phyloP scores from a whole-genome alignment of 176 grass and related monocot genomes.

The Rhynchospora tenuis region DNA sequence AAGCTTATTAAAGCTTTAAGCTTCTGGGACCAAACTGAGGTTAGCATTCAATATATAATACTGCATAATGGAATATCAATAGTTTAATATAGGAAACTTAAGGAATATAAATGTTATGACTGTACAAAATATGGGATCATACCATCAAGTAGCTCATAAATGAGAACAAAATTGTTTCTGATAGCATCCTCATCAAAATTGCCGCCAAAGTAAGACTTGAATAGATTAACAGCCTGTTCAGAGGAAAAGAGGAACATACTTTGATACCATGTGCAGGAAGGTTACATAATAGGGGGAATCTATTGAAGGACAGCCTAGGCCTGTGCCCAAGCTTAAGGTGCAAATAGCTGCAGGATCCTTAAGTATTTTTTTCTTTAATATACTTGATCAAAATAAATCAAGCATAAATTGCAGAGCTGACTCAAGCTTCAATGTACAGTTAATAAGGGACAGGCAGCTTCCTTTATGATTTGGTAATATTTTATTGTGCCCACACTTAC shows the following conservation, averaged over 20 bases:
- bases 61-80: background rate
- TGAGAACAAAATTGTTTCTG: slow-evolving; percentile 97
- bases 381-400: background rate
- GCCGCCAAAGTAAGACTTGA: slow-evolving; percentile 97
- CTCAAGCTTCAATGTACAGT: background rate
- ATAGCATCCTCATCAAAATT: slow-evolving; percentile 98
- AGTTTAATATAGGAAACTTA: slow-evolving; percentile 7
- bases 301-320: background rate
- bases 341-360: background rate
- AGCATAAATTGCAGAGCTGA: background rate
- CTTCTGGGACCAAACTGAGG: background rate
- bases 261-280: background rate
- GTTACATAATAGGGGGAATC: background rate
- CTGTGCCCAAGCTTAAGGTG: background rate
- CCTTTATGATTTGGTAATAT: background rate
- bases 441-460: background rate
- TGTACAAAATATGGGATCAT: slow-evolving; percentile 25
- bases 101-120: slow-evolving; percentile 5
- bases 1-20: background rate
- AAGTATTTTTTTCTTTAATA: background rate
- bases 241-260: slow-evolving; percentile 23
- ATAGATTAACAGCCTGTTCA: slow-evolving; percentile 84
- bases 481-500: background rate
- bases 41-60: background rate
- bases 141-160: slow-evolving; percentile 99